Conservation (phyloP, 1,284 basidiomycete genomes). For the Amylostereum areolatum region DNA sequence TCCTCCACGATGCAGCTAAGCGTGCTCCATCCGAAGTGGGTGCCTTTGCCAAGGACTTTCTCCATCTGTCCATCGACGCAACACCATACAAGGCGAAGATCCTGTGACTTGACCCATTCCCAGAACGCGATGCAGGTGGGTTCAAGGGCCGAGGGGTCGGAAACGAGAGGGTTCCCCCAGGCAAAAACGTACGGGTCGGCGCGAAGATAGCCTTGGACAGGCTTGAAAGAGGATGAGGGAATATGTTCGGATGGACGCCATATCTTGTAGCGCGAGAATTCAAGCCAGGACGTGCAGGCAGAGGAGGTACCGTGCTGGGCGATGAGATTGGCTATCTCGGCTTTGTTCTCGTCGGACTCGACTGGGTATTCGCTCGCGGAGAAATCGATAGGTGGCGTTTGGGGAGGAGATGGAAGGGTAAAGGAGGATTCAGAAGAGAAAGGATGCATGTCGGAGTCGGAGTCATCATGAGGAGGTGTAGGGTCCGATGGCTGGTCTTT, state of each 20-base stretch:
- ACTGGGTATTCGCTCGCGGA: conserved; percentile 6
- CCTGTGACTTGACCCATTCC: conserved; percentile 26
- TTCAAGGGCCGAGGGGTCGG: conserved; percentile 27
- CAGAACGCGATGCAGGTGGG: conserved; percentile 30
- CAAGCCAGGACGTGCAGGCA: conserved; percentile 38
- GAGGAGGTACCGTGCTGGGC: conserved; percentile 35
- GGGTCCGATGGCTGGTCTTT: no score
- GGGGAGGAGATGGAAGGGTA: no score
- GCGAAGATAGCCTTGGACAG: conserved; percentile 28
- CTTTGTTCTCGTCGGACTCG: conserved; percentile 15
- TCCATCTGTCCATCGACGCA: conserved; percentile 36
- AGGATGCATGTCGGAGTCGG: no score
- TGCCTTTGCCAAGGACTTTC: conserved; percentile 25
- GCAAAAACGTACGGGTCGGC: conserved; percentile 31
- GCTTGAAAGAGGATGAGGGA: conserved; percentile 33
- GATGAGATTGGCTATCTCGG: conserved; percentile 29
- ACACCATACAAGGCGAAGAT: conserved; percentile 31
- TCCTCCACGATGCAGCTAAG: conserved; percentile 41
- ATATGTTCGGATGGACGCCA: conserved; percentile 30
- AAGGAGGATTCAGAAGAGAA: no score
- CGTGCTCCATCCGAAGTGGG: conserved; percentile 27
- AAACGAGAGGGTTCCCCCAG: conserved; percentile 42
- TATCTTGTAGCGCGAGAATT: conserved; percentile 36
- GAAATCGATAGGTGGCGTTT: neutral
- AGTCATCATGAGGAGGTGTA: no score